Percentiles rank a stretch among this genome's conserved stretches.
Conservation (phyloP, 352 stramenopile species). For the Phytopythium kandeliae region DNA sequence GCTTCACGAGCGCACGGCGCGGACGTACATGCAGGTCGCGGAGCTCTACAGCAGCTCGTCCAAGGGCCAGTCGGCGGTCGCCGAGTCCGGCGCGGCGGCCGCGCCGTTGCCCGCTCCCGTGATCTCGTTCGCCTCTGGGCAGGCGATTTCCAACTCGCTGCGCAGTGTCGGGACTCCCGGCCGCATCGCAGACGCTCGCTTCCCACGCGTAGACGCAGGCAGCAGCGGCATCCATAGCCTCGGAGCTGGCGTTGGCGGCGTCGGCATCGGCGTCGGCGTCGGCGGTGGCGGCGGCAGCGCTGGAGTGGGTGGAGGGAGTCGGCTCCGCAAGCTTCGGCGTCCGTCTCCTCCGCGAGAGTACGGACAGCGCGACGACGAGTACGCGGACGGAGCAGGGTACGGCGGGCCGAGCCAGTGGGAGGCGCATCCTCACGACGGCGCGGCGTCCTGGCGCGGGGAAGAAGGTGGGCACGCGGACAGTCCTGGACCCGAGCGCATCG, state of each 20-base stretch:
- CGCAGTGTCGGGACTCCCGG: slow-evolving; percentile 4
- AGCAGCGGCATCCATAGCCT: background rate
- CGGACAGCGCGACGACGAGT: background rate
- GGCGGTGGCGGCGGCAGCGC: background rate
- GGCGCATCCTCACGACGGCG: slow-evolving; percentile 12
- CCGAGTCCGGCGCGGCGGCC: slow-evolving; percentile 12
- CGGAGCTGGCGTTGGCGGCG: background rate
- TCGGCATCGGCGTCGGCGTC: no score
- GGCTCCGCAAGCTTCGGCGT: slow-evolving; percentile 11
- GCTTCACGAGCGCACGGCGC: slow-evolving; percentile 45
- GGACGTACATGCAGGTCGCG: slow-evolving; percentile 55
- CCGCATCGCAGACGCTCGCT: background rate
- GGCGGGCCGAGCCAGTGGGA: slow-evolving; percentile 14
- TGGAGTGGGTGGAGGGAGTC: background rate
- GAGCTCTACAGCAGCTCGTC: slow-evolving; percentile 61
- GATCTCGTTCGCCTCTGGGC: background rate
- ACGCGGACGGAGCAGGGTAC: slow-evolving; percentile 17
- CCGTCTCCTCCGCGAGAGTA: slow-evolving; percentile 16
- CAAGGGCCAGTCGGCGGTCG: slow-evolving; percentile 23
- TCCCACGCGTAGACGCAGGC: background rate
- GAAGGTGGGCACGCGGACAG: slow-evolving; percentile 14
- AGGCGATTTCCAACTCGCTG: slow-evolving; percentile 8
- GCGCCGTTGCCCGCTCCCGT: background rate
- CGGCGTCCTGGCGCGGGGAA: slow-evolving; percentile 13
- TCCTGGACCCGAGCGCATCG: slow-evolving; percentile 22